Evolutionary conservation across 768 basidiomycete genomes (phyloP).

Genomic region (Kwoniella shandongensis): DNA sequence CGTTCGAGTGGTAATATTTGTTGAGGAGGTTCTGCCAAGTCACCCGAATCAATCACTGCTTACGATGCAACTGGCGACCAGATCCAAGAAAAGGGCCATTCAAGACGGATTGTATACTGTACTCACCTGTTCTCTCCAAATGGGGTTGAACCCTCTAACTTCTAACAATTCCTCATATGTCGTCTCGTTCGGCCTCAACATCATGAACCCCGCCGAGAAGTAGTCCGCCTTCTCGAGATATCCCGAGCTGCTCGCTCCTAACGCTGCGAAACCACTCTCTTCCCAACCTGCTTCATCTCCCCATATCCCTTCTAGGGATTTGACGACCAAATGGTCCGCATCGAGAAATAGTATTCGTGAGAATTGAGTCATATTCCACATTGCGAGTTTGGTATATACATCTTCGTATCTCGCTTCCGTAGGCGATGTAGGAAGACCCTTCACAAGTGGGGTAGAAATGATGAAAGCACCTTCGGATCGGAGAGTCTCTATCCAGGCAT

Average conservation of each 20-base stretch:
- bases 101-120: too few species aligned
- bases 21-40: constrained; percentile 19
- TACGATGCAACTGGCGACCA: too few species aligned
- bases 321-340: constrained; percentile 16
- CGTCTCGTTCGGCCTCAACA: constrained; percentile 9
- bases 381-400: constrained; percentile 27
- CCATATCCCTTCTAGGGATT: constrained; percentile 30
- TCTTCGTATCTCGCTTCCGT: constrained; percentile 14
- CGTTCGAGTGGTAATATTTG: constrained; percentile 14
- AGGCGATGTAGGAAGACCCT: constrained; percentile 20
- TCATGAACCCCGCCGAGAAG: constrained; percentile 29
- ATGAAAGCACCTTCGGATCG: constrained; percentile 23
- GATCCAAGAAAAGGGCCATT: too few species aligned
- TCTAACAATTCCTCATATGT: constrained; percentile 12
- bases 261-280: constrained; percentile 6
- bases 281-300: background rate
- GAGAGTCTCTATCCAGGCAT: constrained; percentile 12
- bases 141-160: constrained; percentile 17
- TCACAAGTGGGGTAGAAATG: constrained; percentile 4
- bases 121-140: constrained; percentile 28
- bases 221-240: constrained; percentile 36
- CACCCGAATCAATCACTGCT: too few species aligned
- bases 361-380: constrained; percentile 31
- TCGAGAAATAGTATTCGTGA: constrained; percentile 22
- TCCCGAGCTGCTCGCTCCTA: background rate